phyloP scores from a whole-genome alignment of 768 basidiomycete species.

The Hygrocybe punicea region DNA sequence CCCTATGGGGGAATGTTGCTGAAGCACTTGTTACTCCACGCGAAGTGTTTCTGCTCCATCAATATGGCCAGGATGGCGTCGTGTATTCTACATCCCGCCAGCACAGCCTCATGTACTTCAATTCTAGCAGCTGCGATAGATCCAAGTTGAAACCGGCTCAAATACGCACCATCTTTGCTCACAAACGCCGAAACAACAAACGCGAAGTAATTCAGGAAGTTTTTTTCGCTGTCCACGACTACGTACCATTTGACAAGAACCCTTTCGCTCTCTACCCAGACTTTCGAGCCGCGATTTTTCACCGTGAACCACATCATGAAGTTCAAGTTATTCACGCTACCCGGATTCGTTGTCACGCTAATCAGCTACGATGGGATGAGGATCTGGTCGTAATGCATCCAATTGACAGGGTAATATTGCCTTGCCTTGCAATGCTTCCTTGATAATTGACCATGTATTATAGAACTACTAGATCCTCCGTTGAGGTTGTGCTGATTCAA shows the following conservation, averaged over 20 bases:
- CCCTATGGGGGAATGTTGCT: not conserved
- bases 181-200: not conserved
- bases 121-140: not conserved
- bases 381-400: not conserved
- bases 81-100: not conserved
- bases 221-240: not conserved
- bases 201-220: not conserved
- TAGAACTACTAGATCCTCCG: not conserved
- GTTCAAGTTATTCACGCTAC: not conserved
- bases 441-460: not conserved
- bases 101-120: not conserved
- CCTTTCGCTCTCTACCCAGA: not conserved
- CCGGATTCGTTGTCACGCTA: not conserved
- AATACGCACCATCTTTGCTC: not conserved
- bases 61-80: not conserved
- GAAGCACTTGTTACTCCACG: not conserved
- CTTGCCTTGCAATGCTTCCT: not conserved
- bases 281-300: not conserved
- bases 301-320: not conserved
- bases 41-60: not conserved
- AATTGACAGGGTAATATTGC: not conserved
- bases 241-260: not conserved
- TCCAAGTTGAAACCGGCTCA: not conserved
- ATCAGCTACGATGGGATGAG: not conserved
- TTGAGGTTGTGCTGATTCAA: too few relatives aligned